A percentile compares a stretch with the other conserved stretches of the same genome.
Conservation (phyloP, 495 filamentous ascomycete species). For the Aspergillus hancockii region DNA sequence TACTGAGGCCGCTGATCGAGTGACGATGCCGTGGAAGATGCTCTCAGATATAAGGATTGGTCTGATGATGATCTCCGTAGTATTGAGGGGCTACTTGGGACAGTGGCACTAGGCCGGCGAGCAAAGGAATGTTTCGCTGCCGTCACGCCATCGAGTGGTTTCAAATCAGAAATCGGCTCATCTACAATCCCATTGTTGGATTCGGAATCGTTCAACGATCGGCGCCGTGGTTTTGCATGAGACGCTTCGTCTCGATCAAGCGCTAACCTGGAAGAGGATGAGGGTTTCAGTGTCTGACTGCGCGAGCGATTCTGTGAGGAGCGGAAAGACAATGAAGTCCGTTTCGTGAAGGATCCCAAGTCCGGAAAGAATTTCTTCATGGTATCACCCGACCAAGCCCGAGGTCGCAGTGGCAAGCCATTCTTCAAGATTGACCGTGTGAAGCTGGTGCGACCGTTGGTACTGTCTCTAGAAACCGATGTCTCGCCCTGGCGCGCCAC, state of each 20-base stretch:
- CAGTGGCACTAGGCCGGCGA: slow-evolving; percentile 27
- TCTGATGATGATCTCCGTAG: slow-evolving; percentile 71
- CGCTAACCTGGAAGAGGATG: slow-evolving; percentile 16
- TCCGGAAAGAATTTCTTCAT: slow-evolving; percentile 45
- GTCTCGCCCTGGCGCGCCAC: slow-evolving; percentile 2
- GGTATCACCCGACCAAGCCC: slow-evolving; percentile 43
- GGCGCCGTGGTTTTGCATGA: slow-evolving; percentile 9
- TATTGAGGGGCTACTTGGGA: slow-evolving; percentile 29
- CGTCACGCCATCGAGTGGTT: slow-evolving; percentile 29
- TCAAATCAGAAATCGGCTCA: slow-evolving; percentile 31
- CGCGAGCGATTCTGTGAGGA: slow-evolving; percentile 28
- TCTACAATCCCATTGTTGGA: slow-evolving; percentile 11
- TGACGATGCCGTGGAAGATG: slow-evolving; percentile 75
- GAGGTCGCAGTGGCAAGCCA: slow-evolving; percentile 38
- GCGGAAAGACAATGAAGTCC: slow-evolving; percentile 50
- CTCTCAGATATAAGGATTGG: slow-evolving; percentile 64
- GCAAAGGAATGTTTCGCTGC: slow-evolving; percentile 39
- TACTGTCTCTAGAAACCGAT: not conserved
- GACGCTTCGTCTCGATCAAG: slow-evolving; percentile 14
- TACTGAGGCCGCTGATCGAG: slow-evolving; percentile 86
- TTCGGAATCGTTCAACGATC: slow-evolving; percentile 12
- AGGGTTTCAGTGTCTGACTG: slow-evolving; percentile 32
- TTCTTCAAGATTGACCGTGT: slow-evolving; percentile 43
- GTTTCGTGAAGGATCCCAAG: slow-evolving; percentile 44
- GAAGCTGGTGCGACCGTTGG: slow-evolving; percentile 32